Evolutionary conservation across 2,329 filamentous ascomycete genomes (phyloP).

Genomic region (Fonsecaea pugnacius): DNA sequence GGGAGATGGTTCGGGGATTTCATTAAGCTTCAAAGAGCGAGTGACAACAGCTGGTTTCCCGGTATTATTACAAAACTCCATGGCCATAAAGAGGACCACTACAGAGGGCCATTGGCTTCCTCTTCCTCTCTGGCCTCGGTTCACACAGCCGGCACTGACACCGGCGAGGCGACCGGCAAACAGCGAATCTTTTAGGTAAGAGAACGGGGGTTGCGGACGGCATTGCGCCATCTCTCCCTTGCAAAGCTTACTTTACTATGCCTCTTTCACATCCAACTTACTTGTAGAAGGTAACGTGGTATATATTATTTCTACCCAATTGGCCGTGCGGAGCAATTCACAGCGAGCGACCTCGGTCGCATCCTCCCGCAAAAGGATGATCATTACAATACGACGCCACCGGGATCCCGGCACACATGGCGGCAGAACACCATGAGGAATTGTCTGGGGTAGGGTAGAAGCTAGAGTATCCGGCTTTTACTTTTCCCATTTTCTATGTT

Average conservation of each 20-base stretch:
- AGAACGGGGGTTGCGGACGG: not conserved
- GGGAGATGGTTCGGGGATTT: no score
- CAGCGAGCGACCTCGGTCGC: not conserved
- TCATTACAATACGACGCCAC: not conserved
- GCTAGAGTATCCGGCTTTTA: not conserved
- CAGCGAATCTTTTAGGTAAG: constrained; percentile 1
- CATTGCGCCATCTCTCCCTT: not conserved
- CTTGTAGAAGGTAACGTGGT: no score
- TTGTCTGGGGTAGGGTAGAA: not conserved
- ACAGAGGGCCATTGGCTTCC: not conserved
- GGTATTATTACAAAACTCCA: not conserved
- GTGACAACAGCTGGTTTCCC: not conserved
- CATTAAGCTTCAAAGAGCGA: not conserved
- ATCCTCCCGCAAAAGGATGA: not conserved
- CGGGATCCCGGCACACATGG: not conserved
- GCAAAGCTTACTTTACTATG: not conserved
- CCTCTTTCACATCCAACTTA: not conserved
- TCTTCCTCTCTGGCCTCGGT: not conserved
- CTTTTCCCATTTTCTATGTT: not conserved
- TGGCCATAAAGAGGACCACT: not conserved
- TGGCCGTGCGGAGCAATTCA: not conserved
- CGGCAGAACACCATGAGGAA: not conserved
- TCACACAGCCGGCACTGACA: not conserved
- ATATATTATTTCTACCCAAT: not conserved
- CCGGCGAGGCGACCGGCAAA: constrained; percentile 1